These are phyloP conservation scores for Aureobasidium lini DNA, from an alignment of 2,329 filamentous ascomycete genomes.

Conservation along the genomic window DNA sequence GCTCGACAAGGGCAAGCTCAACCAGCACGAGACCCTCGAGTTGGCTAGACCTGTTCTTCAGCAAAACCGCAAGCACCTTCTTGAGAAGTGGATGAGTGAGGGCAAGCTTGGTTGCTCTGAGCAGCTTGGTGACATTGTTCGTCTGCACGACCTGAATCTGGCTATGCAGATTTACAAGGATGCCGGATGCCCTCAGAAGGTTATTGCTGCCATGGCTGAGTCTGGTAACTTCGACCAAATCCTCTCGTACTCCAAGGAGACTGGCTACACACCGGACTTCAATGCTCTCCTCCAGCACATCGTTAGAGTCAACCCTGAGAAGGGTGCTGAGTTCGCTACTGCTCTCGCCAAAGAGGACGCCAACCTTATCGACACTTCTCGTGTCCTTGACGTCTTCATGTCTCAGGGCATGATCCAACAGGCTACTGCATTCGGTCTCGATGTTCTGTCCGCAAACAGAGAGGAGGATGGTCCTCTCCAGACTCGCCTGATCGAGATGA, in stretches of 20 bases:
- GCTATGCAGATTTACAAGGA: constrained; percentile 85
- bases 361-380: constrained; percentile 84
- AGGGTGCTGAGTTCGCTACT: constrained; percentile 91
- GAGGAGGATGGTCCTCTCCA: constrained; percentile 90
- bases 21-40: constrained; percentile 89
- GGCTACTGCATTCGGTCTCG: constrained; percentile 93
- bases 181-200: constrained; percentile 85
- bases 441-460: constrained; percentile 89
- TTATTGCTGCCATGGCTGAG: constrained; percentile 90
- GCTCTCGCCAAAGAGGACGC: constrained; percentile 82
- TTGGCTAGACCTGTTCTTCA: constrained; percentile 84
- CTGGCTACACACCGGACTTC: constrained; percentile 91
- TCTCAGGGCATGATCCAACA: constrained; percentile 97
- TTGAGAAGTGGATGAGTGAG: constrained; percentile 97
- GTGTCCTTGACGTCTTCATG: constrained; percentile 96
- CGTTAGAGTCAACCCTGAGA: constrained; percentile 82
- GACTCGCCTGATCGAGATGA: constrained; percentile 95
- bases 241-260: constrained; percentile 76
- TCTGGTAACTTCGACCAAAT: constrained; percentile 97
- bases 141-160: constrained; percentile 79
- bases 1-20: constrained; percentile 87
- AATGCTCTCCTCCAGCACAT: constrained; percentile 88
- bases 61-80: constrained; percentile 88
- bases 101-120: constrained; percentile 95
- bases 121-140: constrained; percentile 89